phyloP scores from a whole-genome alignment of 2,329 filamentous ascomycete species.

The Aspergillus terreus region DNA sequence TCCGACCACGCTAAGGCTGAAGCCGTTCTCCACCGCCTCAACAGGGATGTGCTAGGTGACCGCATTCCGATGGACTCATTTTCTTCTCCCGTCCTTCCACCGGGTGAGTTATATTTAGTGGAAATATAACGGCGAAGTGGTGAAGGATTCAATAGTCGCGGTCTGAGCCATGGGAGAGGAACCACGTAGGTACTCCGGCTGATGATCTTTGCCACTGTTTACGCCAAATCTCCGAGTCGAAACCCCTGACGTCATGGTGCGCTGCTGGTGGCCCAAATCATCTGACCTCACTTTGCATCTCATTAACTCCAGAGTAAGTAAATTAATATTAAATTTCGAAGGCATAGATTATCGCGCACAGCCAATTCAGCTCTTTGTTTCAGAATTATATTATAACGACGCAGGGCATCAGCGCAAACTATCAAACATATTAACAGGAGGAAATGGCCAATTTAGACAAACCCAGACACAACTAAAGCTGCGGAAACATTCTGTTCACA shows the following conservation, averaged over 20 bases:
- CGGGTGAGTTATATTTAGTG: too few relatives aligned
- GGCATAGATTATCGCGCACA: background rate
- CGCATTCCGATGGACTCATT: background rate
- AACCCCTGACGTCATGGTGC: background rate
- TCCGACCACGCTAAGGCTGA: too few relatives aligned
- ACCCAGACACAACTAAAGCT: background rate
- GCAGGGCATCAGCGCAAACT: background rate
- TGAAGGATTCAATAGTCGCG: background rate
- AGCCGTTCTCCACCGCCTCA: too few relatives aligned
- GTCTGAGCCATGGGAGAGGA: background rate
- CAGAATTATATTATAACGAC: background rate
- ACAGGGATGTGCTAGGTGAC: too few relatives aligned
- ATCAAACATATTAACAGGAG: background rate
- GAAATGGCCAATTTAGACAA: background rate
- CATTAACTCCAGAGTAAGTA: background rate
- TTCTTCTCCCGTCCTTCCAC: too few relatives aligned
- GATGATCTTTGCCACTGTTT: too few relatives aligned
- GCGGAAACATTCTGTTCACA: constrained; percentile 4
- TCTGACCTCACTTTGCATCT: background rate
- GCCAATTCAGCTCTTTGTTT: background rate
- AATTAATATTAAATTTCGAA: background rate
- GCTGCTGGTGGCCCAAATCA: background rate
- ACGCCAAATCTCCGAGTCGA: too few relatives aligned
- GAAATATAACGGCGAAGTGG: too few relatives aligned
- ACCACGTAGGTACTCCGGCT: too few relatives aligned